Evolutionary conservation across 2,329 filamentous ascomycete genomes (phyloP), one percentile per base, ranked within the genome.

Genomic region (Phyllosticta citribraziliensis): DNA sequence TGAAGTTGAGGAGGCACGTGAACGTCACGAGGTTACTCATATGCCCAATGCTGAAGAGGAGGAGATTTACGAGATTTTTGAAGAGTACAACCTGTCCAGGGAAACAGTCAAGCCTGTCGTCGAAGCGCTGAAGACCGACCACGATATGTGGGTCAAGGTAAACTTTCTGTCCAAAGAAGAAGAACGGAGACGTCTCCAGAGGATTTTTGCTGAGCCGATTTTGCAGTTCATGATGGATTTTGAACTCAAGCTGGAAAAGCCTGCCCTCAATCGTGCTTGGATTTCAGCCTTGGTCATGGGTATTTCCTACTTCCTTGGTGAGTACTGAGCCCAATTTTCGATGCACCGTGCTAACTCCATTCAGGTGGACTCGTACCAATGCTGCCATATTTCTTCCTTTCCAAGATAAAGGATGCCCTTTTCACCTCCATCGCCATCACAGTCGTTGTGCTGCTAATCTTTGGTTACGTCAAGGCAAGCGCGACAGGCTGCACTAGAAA

Each of bases 221-320:
- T 5, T 53, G 10, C 53, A 73, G 69, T 85, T 85, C 74, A 79
- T 84, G 76, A 83, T 85, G 78, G 80, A 83, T 67, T 82, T 85
- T 70, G 79, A 81, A 65, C 75, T 82, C 58, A 75, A 74, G 64
- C 75, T 82, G 52, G 75, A 78, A 63, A 74, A 79, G 60, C 74
- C 75, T 3, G 63, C 65, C 6, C 66, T 75, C 70, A 64, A 74
- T 73, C 68, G 75, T 72, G 82, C 67, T 70, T 79, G 71, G 71
- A 72, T 84, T 40, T 76, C 74, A 55, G 76, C 74, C 1, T 61
- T 76, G 14, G 74, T 75, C 5, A 76, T 75, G 67, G 74, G 70
- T 0, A 52, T 72, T 11, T 67, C 72, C 20, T 76, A 75, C 65
- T 71, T 76, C 55, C 57, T 76, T 24, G 60, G 59, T 61, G 54